These are phyloP conservation scores for Thalassiosira livingstoniorum DNA, from an alignment of 352 stramenopile genomes.

Conservation along the genomic window DNA sequence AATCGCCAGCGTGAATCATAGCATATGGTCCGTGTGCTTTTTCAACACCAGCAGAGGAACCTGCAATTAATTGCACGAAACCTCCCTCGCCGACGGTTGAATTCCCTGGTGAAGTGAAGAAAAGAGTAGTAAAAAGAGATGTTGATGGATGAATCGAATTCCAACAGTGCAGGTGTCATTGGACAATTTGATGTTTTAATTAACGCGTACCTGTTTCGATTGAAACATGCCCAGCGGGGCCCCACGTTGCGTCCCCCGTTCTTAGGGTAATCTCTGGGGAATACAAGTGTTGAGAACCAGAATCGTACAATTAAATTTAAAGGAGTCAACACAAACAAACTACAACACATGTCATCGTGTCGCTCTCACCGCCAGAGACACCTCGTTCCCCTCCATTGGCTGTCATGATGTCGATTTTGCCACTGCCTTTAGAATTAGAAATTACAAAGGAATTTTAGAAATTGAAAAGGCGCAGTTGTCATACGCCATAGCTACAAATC, in stretches of 20 bases:
- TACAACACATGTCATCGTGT: no score
- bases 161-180: neutral
- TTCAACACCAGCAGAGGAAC: slow-evolving; percentile 65
- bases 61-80: slow-evolving; percentile 78
- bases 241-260: slow-evolving; percentile 49
- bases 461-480: neutral
- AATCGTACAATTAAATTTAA: no score
- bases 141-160: neutral
- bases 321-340: no score
- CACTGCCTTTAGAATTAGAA: slow-evolving; percentile 56
- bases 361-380: slow-evolving; percentile 60
- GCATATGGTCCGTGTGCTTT: slow-evolving; percentile 3
- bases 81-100: slow-evolving; percentile 17
- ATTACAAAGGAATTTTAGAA: slow-evolving; percentile 25
- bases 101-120: neutral
- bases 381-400: slow-evolving; percentile 58
- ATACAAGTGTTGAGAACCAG: no score
- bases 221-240: slow-evolving; percentile 32
- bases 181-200: neutral
- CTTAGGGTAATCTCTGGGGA: slow-evolving; percentile 74
- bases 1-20: slow-evolving; percentile 8
- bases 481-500: neutral
- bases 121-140: neutral
- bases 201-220: neutral
- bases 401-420: slow-evolving; percentile 65